Conservation (phyloP, 352 stramenopile species). For the Peronospora tabacina region DNA sequence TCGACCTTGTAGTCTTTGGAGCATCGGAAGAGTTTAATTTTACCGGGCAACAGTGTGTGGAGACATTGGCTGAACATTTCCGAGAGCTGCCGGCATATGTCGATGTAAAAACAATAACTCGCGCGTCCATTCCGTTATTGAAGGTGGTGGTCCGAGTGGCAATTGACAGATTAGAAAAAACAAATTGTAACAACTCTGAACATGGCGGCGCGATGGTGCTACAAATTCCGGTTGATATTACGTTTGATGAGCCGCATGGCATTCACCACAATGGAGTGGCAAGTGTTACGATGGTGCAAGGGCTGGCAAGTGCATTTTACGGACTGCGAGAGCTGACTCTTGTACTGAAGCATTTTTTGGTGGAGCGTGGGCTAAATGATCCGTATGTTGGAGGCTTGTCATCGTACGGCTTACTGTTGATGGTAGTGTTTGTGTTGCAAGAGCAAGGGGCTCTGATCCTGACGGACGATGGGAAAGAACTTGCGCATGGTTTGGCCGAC, state of each 20-base stretch:
- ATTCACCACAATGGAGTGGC: constrained; percentile 64
- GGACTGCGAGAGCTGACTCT: constrained; percentile 76
- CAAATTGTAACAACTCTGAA: not conserved
- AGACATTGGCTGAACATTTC: constrained; percentile 25
- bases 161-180: constrained; percentile 7
- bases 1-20: constrained; percentile 76
- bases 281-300: constrained; percentile 61
- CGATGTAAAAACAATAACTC: constrained; percentile 64
- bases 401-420: constrained; percentile 81
- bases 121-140: constrained; percentile 64
- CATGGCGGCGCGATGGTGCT: constrained; percentile 8
- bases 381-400: constrained; percentile 86
- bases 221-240: constrained; percentile 75
- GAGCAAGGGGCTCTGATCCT: constrained; percentile 48
- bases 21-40: constrained; percentile 39
- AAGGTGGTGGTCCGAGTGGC: constrained; percentile 57
- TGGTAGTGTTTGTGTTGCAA: constrained; percentile 63
- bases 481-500: constrained; percentile 5
- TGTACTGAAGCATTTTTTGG: constrained; percentile 87
- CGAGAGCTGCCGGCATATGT: constrained; percentile 26
- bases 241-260: constrained; percentile 61
- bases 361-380: constrained; percentile 82
- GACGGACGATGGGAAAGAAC: constrained; percentile 13
- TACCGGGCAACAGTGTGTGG: constrained; percentile 52
- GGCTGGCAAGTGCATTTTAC: constrained; percentile 59